phyloP scores from a whole-genome alignment of 331 rosid genomes.

The Rhamnella rubrinervis region DNA sequence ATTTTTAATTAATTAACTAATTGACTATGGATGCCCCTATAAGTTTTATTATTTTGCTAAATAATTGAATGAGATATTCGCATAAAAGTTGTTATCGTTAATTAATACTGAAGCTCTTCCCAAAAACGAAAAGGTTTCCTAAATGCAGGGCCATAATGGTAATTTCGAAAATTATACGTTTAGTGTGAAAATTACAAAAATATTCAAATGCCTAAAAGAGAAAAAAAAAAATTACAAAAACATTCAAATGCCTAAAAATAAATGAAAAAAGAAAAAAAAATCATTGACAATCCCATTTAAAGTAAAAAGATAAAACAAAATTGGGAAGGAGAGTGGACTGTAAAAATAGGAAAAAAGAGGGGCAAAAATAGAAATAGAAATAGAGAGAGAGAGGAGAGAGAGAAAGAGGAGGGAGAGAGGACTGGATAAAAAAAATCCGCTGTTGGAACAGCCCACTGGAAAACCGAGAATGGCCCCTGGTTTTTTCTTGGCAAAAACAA shows the following conservation, averaged over 20 bases:
- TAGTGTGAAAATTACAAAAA: neutral
- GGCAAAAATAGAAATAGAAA: conserved; percentile 19
- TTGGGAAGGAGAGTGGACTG: neutral
- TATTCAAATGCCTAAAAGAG: neutral
- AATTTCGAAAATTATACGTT: neutral
- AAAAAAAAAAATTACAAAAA: neutral
- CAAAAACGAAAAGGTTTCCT: neutral
- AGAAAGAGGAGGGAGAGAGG: conserved; percentile 1
- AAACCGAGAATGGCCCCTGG: conserved; percentile 93
- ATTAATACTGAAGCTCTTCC: neutral
- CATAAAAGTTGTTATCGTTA: too few species aligned
- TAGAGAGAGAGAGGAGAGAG: conserved; percentile 3
- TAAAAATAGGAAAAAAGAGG: neutral
- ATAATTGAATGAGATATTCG: too few species aligned
- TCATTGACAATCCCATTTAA: neutral
- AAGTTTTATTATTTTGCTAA: too few species aligned
- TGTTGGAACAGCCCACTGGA: conserved; percentile 99
- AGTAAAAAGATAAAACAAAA: neutral
- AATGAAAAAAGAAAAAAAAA: neutral
- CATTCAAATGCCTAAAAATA: neutral
- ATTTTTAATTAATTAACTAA: too few species aligned
- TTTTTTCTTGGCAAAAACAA: conserved; percentile 60
- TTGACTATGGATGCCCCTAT: too few species aligned
- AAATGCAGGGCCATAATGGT: neutral
- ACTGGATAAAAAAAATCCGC: conserved; percentile 72